Conservation (phyloP, 1,284 basidiomycete genomes). For the Entoloma clypeatum region DNA sequence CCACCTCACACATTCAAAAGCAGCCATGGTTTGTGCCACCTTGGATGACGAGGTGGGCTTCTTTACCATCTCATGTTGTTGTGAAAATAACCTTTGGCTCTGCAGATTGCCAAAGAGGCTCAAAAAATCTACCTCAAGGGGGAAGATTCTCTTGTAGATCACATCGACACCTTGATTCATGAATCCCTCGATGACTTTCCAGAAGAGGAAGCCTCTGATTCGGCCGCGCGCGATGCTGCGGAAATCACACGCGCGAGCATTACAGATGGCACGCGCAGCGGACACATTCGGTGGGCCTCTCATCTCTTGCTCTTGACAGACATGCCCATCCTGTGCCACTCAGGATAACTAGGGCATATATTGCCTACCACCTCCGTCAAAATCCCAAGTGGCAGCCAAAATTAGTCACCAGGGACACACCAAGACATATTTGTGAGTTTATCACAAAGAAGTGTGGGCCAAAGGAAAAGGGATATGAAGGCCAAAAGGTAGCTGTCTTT, state of each 20-base stretch:
- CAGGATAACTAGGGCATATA: slow-evolving; percentile 15
- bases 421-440: slow-evolving; percentile 9
- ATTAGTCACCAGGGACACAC: slow-evolving; percentile 8
- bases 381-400: slow-evolving; percentile 9
- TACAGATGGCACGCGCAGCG: slow-evolving; percentile 2
- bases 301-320: not conserved
- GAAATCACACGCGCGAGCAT: slow-evolving; percentile 3
- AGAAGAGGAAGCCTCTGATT: not conserved
- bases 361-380: slow-evolving; percentile 11
- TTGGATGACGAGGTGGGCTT: not conserved
- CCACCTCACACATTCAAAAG: too few species aligned
- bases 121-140: slow-evolving; percentile 3
- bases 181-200: slow-evolving; percentile 2
- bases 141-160: slow-evolving; percentile 2
- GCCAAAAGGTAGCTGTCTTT: slow-evolving; percentile 9
- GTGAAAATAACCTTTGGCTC: not conserved
- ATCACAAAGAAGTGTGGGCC: slow-evolving; percentile 16
- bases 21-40: not conserved
- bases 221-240: slow-evolving; percentile 1
- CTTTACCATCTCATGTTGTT: not conserved
- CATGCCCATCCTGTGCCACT: not conserved
- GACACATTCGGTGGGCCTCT: not conserved
- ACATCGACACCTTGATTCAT: not conserved
- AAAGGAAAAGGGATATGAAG: slow-evolving; percentile 12
- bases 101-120: not conserved